These are phyloP conservation scores for Chaetomiaceae sp. DNA, from an alignment of 2,329 filamentous ascomycete species.

Conservation along the genomic window DNA sequence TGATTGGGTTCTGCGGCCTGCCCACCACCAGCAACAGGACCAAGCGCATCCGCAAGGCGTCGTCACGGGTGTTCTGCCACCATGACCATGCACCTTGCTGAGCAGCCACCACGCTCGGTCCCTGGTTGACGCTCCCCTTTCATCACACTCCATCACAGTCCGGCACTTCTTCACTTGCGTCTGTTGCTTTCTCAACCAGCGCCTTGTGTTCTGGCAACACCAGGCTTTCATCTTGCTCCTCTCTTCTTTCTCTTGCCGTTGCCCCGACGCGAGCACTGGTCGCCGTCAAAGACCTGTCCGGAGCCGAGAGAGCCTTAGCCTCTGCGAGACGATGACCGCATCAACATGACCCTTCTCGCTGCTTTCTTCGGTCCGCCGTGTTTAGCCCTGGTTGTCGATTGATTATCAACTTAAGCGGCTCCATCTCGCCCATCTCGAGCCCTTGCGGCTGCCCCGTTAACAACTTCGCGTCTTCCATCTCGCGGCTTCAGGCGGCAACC, in stretches of 20 bases:
- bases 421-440: not conserved
- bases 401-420: not conserved
- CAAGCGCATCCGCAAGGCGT: not conserved
- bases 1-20: conserved; percentile 20
- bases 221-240: not conserved
- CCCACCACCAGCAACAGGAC: not conserved
- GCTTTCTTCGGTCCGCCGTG: conserved; percentile 6
- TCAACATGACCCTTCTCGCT: conserved; percentile 26
- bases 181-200: not conserved
- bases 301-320: not conserved
- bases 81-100: not conserved
- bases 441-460: not conserved
- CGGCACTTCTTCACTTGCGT: not conserved
- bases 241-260: not conserved
- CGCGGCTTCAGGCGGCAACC: not conserved
- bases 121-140: not conserved
- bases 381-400: conserved; percentile 12
- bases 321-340: conserved; percentile 12
- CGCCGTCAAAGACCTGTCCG: not conserved
- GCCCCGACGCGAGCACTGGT: not conserved
- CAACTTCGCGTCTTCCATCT: not conserved
- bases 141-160: conserved; percentile 2
- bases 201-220: conserved; percentile 7
- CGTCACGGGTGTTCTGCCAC: conserved; percentile 22
- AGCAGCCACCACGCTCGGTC: conserved; percentile 8